Conservation (phyloP, 192 early-diverging fungal genomes). For the Borealophlyctis nickersoniae region DNA sequence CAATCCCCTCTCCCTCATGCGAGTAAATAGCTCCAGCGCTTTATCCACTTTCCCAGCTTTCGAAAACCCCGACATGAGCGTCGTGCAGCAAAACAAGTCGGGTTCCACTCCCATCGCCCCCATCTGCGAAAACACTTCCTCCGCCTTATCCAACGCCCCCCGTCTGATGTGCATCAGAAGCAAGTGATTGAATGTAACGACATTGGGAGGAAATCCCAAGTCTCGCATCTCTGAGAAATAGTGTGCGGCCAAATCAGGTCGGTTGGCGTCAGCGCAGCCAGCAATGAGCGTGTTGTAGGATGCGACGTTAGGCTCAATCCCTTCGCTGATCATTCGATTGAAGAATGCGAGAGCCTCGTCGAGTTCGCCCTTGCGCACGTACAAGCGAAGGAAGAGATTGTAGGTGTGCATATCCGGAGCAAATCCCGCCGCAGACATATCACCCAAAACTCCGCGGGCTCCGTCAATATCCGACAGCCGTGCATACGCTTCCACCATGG, state of each 20-base stretch:
- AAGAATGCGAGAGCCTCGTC: conserved; percentile 31
- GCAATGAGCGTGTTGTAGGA: conserved; percentile 30
- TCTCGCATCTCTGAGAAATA: conserved; percentile 28
- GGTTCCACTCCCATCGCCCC: background rate
- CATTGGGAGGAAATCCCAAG: conserved; percentile 22
- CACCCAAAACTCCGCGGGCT: conserved; percentile 8
- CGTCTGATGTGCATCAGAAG: conserved; percentile 12
- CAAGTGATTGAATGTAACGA: conserved; percentile 17
- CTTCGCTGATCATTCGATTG: conserved; percentile 37
- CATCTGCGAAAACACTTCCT: conserved; percentile 1
- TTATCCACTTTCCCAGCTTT: conserved; percentile 16
- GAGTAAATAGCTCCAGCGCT: conserved; percentile 17
- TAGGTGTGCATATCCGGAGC: conserved; percentile 34
- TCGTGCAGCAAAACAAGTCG: conserved; percentile 15
- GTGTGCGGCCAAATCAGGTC: conserved; percentile 1
- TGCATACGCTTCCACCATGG: conserved; percentile 24
- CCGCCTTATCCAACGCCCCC: conserved; percentile 11
- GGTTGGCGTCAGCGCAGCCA: conserved; percentile 14
- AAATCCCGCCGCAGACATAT: conserved; percentile 8
- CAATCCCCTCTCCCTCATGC: conserved; percentile 4
- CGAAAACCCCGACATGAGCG: conserved; percentile 25
- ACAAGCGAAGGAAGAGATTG: conserved; percentile 34
- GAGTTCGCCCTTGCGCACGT: conserved; percentile 17
- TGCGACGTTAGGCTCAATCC: conserved; percentile 31
- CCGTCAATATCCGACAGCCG: conserved; percentile 21